These are phyloP conservation scores for Mucor saturninus DNA, from an alignment of 371 early-diverging fungal genomes.

Conservation along the genomic window DNA sequence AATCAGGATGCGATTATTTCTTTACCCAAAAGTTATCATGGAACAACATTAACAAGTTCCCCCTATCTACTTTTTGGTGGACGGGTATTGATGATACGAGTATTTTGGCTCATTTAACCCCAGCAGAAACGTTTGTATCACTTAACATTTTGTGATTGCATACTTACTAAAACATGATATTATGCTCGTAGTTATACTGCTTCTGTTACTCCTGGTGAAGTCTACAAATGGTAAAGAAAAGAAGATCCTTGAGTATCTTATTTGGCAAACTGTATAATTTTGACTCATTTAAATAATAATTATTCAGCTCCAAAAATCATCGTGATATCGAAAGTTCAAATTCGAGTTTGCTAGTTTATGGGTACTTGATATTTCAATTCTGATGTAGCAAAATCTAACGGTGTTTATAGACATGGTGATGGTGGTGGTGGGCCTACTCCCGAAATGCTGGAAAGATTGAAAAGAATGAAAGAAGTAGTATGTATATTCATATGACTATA, in stretches of 20 bases:
- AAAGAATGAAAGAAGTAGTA: slow-evolving; percentile 74
- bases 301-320: slow-evolving; percentile 42
- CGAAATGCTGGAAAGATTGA: slow-evolving; percentile 86
- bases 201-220: slow-evolving; percentile 38
- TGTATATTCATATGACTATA: neutral
- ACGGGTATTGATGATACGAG: slow-evolving; percentile 73
- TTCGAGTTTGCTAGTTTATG: slow-evolving; percentile 48
- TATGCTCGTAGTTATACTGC: slow-evolving; percentile 39
- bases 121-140: slow-evolving; percentile 73
- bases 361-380: slow-evolving; percentile 26
- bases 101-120: slow-evolving; percentile 85
- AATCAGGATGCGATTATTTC: slow-evolving; percentile 88
- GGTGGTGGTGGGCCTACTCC: slow-evolving; percentile 95
- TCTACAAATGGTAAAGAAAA: slow-evolving; percentile 42
- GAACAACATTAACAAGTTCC: slow-evolving; percentile 99
- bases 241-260: neutral
- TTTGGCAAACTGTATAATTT: too few species aligned
- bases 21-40: slow-evolving; percentile 98
- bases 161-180: neutral
- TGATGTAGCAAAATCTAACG: neutral
- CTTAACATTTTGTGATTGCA: neutral
- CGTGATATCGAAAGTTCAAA: slow-evolving; percentile 50
- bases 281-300: neutral
- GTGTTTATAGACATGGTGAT: slow-evolving; percentile 77
- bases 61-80: slow-evolving; percentile 93